Conservation (phyloP, 2,329 filamentous ascomycete genomes). For the Parastagonospora nodorum region DNA sequence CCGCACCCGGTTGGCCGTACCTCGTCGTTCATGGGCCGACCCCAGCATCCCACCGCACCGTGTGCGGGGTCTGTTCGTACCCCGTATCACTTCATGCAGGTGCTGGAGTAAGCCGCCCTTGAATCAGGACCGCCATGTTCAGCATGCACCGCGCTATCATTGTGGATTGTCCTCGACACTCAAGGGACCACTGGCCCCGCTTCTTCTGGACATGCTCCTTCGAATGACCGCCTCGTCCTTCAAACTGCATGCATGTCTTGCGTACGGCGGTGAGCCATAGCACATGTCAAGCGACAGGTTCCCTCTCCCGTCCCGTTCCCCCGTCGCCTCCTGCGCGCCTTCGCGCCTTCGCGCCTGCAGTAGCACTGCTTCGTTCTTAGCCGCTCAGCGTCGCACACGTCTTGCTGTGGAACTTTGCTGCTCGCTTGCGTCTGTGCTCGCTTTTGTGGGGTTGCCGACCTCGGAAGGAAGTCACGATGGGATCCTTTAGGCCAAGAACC, state of each 20-base stretch:
- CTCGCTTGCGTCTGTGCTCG: slow-evolving; percentile 5
- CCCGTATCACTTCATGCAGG: too few relatives aligned
- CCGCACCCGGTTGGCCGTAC: neutral
- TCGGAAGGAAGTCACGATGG: slow-evolving; percentile 8
- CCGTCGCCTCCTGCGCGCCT: slow-evolving; percentile 27
- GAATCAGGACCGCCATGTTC: too few relatives aligned
- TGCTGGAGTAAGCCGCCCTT: too few relatives aligned
- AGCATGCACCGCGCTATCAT: too few relatives aligned
- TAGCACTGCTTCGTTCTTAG: slow-evolving; percentile 20
- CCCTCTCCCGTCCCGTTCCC: slow-evolving; percentile 13
- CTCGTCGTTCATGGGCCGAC: neutral
- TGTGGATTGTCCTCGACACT: too few relatives aligned
- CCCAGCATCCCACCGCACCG: neutral
- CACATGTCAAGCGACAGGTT: slow-evolving; percentile 10
- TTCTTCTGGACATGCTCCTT: too few relatives aligned
- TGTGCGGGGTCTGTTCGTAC: too few relatives aligned
- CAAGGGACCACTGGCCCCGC: too few relatives aligned
- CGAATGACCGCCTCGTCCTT: too few relatives aligned
- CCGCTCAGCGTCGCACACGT: slow-evolving; percentile 16
- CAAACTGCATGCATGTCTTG: too few relatives aligned
- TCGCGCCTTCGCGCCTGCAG: slow-evolving; percentile 34
- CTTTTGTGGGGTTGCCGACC: slow-evolving; percentile 11
- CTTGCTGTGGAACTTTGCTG: slow-evolving; percentile 7
- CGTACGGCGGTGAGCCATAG: slow-evolving; percentile 31
- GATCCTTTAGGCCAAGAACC: slow-evolving; percentile 16